Evolutionary conservation across 306 rosid species (phyloP).

Genomic region (Cicer cuneatum): DNA sequence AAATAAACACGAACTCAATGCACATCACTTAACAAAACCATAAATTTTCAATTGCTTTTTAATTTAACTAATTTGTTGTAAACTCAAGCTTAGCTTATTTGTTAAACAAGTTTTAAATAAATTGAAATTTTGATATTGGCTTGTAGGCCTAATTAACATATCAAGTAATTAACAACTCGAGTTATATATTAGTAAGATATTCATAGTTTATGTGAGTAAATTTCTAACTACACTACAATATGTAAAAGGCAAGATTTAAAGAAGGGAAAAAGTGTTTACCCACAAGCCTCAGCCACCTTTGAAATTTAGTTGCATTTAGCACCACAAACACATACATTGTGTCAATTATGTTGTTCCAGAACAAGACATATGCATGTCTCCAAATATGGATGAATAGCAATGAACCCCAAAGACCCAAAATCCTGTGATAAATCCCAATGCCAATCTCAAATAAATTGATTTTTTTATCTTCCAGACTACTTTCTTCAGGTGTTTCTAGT

Average conservation of each 20-base stretch:
- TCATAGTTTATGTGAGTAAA: background rate
- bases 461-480: background rate
- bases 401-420: conserved; percentile 2
- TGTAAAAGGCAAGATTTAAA: background rate
- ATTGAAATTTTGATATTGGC: background rate
- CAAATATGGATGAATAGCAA: conserved; percentile 3
- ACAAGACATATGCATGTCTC: conserved; percentile 15
- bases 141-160: background rate
- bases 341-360: conserved; percentile 2
- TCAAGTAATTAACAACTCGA: background rate
- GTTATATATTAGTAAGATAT: no score
- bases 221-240: background rate
- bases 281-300: background rate
- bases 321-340: background rate
- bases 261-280: background rate
- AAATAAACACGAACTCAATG: no score
- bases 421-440: conserved; percentile 33
- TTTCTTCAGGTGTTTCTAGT: background rate
- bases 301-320: conserved; percentile 21
- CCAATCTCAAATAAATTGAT: background rate
- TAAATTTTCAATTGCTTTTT: background rate
- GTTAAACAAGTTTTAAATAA: background rate
- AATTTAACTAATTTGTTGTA: background rate
- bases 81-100: background rate
- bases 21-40: no score